phyloP scores from a whole-genome alignment of 1,139 yeast species.

The Suhomyces bribrorum region DNA sequence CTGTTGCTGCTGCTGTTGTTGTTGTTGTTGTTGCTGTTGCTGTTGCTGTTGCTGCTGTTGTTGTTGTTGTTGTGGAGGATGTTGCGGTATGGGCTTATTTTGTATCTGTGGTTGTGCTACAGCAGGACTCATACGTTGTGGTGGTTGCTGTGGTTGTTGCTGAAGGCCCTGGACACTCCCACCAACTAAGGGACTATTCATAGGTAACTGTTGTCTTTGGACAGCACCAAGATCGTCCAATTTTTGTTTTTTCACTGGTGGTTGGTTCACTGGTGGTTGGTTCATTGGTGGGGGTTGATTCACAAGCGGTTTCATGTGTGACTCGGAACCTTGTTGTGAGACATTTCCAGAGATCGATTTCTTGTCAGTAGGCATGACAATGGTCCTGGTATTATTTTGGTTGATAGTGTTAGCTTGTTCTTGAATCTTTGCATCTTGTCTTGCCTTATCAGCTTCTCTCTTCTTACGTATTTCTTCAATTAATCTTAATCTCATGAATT shows the following conservation, averaged over 20 bases:
- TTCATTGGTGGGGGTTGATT: conserved; percentile 2
- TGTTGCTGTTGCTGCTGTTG: conserved; percentile 9
- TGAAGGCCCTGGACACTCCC: conserved; percentile 5
- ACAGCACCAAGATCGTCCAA: conserved; percentile 4
- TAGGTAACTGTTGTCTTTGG: conserved; percentile 2
- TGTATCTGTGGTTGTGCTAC: conserved; percentile 10
- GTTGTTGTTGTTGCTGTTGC: conserved; percentile 10
- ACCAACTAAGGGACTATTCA: conserved; percentile 3
- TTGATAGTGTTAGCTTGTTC: conserved; percentile 26
- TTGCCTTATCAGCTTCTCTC: conserved; percentile 46
- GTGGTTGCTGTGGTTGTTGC: conserved; percentile 7
- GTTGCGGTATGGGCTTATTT: conserved; percentile 1
- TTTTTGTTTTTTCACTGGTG: conserved; percentile 9
- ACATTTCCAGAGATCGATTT: conserved; percentile 1
- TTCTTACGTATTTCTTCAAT: conserved; percentile 50
- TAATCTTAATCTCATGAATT: conserved; percentile 49
- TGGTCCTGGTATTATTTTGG: conserved; percentile 20
- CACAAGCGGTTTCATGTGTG: conserved; percentile 4
- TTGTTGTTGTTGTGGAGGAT: conserved; percentile 7
- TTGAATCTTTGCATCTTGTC: conserved; percentile 42
- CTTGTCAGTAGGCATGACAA: conserved; percentile 17
- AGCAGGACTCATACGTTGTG: conserved; percentile 6
- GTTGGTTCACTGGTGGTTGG: conserved; percentile 6
- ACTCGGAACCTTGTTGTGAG: neutral
- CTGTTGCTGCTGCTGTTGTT: conserved; percentile 8